Evolutionary conservation across 257 asterid genomes (phyloP).

Genomic region (Scutellaria baicalensis): DNA sequence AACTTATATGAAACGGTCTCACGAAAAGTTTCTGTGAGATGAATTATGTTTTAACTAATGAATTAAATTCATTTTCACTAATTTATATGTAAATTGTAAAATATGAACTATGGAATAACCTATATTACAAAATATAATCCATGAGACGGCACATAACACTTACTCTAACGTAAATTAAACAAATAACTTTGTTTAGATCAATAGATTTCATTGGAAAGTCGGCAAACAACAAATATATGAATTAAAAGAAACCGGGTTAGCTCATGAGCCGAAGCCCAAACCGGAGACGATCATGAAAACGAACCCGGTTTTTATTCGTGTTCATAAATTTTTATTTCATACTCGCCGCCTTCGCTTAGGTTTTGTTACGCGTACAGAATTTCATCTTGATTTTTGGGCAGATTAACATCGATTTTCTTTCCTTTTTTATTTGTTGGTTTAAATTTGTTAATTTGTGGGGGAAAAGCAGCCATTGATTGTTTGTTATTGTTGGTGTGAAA

Average conservation of each 20-base stretch:
- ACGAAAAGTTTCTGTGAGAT: too few species aligned
- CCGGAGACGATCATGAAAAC: not conserved
- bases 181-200: too few species aligned
- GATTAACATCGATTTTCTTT: not conserved
- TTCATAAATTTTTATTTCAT: not conserved
- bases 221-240: too few species aligned
- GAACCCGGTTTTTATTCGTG: not conserved
- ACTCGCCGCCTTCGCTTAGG: constrained; percentile 31
- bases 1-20: too few species aligned
- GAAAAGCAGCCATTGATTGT: not conserved
- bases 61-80: too few species aligned
- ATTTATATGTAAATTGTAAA: too few species aligned
- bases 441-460: not conserved
- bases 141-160: too few species aligned
- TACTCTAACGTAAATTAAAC: too few species aligned
- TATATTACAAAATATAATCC: too few species aligned
- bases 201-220: not conserved
- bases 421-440: not conserved
- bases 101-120: too few species aligned
- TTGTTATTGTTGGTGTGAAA: not conserved
- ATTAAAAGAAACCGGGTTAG: too few species aligned
- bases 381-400: not conserved
- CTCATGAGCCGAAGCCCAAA: not conserved
- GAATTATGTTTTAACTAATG: too few species aligned
- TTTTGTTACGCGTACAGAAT: not conserved